Conservation (phyloP, 2,329 filamentous ascomycete genomes). For the Colletotrichum sp. region DNA sequence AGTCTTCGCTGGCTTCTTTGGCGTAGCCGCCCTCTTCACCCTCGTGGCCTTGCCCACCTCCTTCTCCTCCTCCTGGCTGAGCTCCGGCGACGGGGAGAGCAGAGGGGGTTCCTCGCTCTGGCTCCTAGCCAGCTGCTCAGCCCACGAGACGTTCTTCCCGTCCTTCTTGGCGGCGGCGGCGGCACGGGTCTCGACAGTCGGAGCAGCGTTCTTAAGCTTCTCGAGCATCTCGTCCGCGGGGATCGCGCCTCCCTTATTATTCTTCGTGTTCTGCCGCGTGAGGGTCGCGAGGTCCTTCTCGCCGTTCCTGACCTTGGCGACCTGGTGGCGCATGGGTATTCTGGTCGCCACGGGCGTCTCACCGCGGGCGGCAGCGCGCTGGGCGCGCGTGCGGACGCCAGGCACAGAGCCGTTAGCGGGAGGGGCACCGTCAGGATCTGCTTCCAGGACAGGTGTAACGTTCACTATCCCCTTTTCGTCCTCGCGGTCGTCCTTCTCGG, state of each 20-base stretch:
- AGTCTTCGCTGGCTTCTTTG: neutral
- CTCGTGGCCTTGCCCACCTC: constrained; percentile 2
- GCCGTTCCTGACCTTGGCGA: constrained; percentile 28
- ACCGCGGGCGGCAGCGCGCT: constrained; percentile 13
- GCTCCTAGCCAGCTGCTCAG: constrained; percentile 8
- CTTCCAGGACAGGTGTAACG: neutral
- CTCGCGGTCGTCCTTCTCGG: neutral
- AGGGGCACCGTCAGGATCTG: neutral
- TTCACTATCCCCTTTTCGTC: neutral
- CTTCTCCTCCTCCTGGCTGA: constrained; percentile 1
- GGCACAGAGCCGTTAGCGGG: neutral
- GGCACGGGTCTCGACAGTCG: neutral
- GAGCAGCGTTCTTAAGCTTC: constrained; percentile 19
- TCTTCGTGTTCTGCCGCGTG: constrained; percentile 48
- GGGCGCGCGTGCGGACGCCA: constrained; percentile 13
- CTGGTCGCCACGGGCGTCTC: neutral
- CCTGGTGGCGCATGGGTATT: constrained; percentile 9
- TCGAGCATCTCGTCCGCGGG: constrained; percentile 34
- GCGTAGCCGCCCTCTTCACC: neutral
- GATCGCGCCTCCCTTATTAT: constrained; percentile 46
- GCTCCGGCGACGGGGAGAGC: neutral
- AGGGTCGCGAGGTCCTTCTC: constrained; percentile 47
- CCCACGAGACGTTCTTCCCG: constrained; percentile 10
- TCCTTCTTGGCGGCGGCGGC: neutral
- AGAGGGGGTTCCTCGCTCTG: neutral